Evolutionary conservation across 768 basidiomycete genomes (phyloP).

Genomic region (Mycena belliarum): DNA sequence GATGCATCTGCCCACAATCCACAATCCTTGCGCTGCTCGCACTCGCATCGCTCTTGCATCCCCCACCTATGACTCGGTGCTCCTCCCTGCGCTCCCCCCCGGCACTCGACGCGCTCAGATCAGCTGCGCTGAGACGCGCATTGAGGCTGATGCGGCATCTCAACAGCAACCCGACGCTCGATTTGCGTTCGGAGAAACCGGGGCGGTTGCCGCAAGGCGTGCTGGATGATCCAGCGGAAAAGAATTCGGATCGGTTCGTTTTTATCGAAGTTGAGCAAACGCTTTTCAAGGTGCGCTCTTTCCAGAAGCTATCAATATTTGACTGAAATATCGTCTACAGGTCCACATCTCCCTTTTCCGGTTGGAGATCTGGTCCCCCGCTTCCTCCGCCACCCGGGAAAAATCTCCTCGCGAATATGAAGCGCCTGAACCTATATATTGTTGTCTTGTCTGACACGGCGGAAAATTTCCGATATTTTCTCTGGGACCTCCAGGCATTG

Average conservation of each 20-base stretch:
- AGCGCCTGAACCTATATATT: background rate
- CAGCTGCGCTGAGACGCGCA: background rate
- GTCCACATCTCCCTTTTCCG: background rate
- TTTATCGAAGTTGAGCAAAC: background rate
- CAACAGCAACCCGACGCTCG: background rate
- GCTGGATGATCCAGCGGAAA: background rate
- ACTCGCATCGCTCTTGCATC: background rate
- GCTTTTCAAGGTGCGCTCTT: background rate
- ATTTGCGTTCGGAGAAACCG: background rate
- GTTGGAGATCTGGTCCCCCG: background rate
- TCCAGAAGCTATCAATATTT: background rate
- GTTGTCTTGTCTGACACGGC: constrained; percentile 38
- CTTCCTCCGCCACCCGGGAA: background rate
- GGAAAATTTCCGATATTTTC: constrained; percentile 47
- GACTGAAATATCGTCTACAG: background rate
- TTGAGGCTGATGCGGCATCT: constrained; percentile 8
- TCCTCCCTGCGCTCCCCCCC: background rate
- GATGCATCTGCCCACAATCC: background rate
- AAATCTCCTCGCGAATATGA: background rate
- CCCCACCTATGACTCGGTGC: background rate
- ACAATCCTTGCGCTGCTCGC: background rate
- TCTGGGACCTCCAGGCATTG: constrained; percentile 53
- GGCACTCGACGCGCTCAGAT: background rate
- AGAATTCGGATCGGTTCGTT: background rate
- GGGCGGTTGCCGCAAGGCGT: background rate